A percentile compares a stretch with the other conserved stretches of the same genome.
Conservation (phyloP, 2,329 filamentous ascomycete genomes). For the Monosporascus ibericus region DNA sequence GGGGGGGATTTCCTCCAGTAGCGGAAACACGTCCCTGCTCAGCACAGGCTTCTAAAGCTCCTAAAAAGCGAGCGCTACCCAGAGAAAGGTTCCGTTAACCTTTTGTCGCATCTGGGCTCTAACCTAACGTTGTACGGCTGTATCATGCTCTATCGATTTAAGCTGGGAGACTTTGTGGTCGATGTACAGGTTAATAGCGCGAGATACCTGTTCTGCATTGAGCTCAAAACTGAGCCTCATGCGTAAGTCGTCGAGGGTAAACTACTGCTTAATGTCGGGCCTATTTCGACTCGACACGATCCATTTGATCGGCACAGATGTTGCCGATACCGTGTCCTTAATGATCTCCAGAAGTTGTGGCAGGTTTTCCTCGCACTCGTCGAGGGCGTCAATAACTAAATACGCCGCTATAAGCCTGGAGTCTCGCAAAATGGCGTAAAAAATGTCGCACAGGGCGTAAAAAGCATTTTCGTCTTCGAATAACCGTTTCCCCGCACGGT, state of each 20-base stretch:
- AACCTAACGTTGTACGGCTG: neutral
- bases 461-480: constrained; percentile 35
- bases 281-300: constrained; percentile 37
- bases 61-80: constrained; percentile 35
- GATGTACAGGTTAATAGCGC: constrained; percentile 33
- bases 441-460: constrained; percentile 25
- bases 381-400: constrained; percentile 40
- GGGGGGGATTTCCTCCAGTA: constrained; percentile 20
- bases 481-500: constrained; percentile 20
- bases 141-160: neutral
- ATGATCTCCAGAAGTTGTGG: constrained; percentile 31
- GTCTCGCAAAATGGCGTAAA: constrained; percentile 15
- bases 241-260: constrained; percentile 8
- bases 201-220: constrained; percentile 24
- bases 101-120: constrained; percentile 12
- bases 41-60: constrained; percentile 16
- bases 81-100: constrained; percentile 36
- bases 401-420: constrained; percentile 20
- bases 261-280: constrained; percentile 27
- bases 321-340: constrained; percentile 11
- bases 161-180: constrained; percentile 21
- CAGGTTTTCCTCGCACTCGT: constrained; percentile 33
- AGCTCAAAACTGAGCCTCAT: constrained; percentile 29
- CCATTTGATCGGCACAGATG: constrained; percentile 30
- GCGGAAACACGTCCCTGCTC: constrained; percentile 4